Conservation (phyloP, 768 basidiomycete genomes). For the Baorangia bicolor region DNA sequence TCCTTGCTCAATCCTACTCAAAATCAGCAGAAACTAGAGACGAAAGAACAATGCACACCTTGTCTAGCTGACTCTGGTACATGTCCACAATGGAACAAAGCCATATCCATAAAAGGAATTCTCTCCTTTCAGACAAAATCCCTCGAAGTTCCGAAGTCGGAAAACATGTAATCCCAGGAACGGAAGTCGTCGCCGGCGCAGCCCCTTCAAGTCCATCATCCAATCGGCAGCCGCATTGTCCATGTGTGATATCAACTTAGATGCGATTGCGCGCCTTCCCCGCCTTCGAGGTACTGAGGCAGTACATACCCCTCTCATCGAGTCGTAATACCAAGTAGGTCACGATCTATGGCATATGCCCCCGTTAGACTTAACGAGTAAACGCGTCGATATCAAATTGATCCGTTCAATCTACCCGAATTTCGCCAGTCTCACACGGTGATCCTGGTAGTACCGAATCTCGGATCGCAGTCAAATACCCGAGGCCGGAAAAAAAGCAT, state of each 20-base stretch:
- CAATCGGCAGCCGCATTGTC: too few species aligned
- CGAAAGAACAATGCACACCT: constrained; percentile 4
- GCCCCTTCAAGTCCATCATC: neutral
- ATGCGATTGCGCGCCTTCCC: too few species aligned
- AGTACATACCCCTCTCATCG: neutral
- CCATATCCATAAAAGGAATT: constrained; percentile 5
- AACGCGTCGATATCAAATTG: neutral
- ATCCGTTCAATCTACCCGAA: neutral
- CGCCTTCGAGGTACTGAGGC: neutral
- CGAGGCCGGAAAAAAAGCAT: neutral
- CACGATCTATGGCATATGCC: too few species aligned
- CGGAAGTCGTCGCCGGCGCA: too few species aligned
- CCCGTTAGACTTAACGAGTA: neutral
- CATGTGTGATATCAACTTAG: too few species aligned
- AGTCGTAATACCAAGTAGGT: neutral
- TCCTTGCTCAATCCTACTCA: neutral
- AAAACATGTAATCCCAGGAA: too few species aligned
- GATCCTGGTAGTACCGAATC: neutral
- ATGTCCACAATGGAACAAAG: constrained; percentile 14
- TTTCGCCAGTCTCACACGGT: neutral
- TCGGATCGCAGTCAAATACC: neutral
- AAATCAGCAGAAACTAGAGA: neutral
- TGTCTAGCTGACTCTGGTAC: neutral
- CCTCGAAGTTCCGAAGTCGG: too few species aligned
- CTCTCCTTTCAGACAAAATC: neutral